A percentile compares a stretch with the other conserved stretches of the same genome.
Conservation (phyloP, 768 basidiomycete genomes). For the Mrakia blollopis region DNA sequence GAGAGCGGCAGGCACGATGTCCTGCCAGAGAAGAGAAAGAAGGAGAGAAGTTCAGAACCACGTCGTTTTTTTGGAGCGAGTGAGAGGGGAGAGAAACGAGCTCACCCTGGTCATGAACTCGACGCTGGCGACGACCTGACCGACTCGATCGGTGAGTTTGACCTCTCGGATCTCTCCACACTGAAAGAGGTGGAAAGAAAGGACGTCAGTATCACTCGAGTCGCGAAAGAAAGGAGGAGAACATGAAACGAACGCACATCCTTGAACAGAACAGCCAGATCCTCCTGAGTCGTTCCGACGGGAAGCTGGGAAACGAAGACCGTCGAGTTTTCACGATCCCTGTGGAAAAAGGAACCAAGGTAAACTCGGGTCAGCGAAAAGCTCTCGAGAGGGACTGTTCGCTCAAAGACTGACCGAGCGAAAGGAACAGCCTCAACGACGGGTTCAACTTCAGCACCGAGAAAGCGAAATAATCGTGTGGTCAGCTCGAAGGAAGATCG, state of each 20-base stretch:
- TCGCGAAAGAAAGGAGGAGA: background rate
- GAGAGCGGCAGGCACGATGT: constrained; percentile 74
- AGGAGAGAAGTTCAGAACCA: background rate
- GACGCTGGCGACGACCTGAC: constrained; percentile 66
- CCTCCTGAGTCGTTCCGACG: constrained; percentile 55
- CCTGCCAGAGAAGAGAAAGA: constrained; percentile 37
- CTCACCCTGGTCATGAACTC: constrained; percentile 71
- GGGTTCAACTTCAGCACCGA: background rate
- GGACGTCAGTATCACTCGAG: background rate
- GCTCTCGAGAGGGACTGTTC: background rate
- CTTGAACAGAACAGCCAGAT: constrained; percentile 70
- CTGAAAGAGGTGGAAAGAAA: constrained; percentile 48
- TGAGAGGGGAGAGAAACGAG: constrained; percentile 13
- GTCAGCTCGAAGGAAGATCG: background rate
- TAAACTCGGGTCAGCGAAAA: background rate
- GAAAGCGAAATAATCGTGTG: background rate
- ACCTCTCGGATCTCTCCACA: constrained; percentile 82
- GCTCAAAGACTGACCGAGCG: constrained; percentile 18
- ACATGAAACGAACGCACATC: constrained; percentile 58
- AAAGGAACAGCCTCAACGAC: background rate
- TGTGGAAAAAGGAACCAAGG: constrained; percentile 39
- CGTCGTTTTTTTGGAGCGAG: background rate
- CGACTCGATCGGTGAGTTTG: constrained; percentile 54
- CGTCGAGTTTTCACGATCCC: constrained; percentile 92
- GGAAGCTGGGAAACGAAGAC: constrained; percentile 78